phyloP scores from a whole-genome alignment of 768 basidiomycete species.

The Myochromella boudieri region DNA sequence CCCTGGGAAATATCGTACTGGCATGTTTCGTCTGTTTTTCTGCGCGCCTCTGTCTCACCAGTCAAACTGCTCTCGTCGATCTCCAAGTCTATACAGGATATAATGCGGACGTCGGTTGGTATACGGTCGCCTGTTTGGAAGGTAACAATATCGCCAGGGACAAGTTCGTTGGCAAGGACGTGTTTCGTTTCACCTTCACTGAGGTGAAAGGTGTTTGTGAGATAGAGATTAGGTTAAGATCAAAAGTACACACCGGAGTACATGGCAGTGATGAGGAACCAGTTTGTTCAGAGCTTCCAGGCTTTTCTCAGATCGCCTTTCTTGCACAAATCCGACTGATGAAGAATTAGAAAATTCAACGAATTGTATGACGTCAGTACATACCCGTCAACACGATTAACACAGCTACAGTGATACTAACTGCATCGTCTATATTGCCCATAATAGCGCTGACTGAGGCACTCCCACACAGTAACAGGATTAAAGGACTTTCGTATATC shows the following conservation, averaged over 20 bases:
- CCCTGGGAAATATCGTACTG: constrained; percentile 33
- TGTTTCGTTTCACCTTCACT: constrained; percentile 68
- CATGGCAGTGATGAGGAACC: constrained; percentile 94
- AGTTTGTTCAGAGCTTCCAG: constrained; percentile 95
- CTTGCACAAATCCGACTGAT: constrained; percentile 91
- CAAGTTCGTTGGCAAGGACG: constrained; percentile 94
- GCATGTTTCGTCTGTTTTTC: constrained; percentile 64
- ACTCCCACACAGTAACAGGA: constrained; percentile 87
- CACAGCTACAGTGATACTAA: constrained; percentile 91
- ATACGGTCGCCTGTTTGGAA: constrained; percentile 92
- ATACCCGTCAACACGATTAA: constrained; percentile 90
- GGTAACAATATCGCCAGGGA: constrained; percentile 90
- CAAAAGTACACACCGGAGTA: constrained; percentile 55
- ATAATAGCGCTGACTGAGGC: constrained; percentile 86
- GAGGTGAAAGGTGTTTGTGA: constrained; percentile 24
- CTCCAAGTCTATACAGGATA: constrained; percentile 82
- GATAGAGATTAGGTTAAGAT: constrained; percentile 6
- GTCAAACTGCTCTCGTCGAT: constrained; percentile 96
- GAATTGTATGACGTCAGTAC: constrained; percentile 14
- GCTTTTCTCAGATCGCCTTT: constrained; percentile 91
- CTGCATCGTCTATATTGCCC: constrained; percentile 94
- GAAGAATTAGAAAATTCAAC: neutral
- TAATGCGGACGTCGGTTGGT: constrained; percentile 88
- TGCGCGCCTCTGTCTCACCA: constrained; percentile 83
- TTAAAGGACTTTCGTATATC: constrained; percentile 93